These are phyloP conservation scores for Nicotiana obtusifolia DNA, from an alignment of 257 asterid genomes.

Conservation along the genomic window DNA sequence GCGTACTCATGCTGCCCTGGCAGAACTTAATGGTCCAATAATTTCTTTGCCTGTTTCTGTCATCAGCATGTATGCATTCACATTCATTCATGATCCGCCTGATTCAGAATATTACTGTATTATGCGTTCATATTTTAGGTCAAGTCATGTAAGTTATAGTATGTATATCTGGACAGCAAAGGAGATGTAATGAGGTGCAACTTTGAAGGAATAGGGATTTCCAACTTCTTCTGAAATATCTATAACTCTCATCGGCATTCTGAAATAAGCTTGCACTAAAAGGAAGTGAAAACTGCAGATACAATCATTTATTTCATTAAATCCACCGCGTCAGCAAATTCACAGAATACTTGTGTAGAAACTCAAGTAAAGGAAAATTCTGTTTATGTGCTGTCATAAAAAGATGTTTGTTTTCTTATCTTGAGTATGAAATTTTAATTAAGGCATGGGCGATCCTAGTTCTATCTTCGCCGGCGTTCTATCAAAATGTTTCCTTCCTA, in stretches of 20 bases:
- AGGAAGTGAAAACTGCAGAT: neutral
- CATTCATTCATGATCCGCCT: neutral
- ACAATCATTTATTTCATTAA: neutral
- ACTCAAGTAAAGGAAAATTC: neutral
- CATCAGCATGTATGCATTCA: neutral
- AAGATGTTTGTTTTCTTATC: neutral
- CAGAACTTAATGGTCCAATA: neutral
- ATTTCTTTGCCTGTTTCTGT: neutral
- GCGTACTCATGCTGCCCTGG: neutral
- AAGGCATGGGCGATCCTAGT: neutral
- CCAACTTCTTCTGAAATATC: neutral
- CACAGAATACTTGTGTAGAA: neutral
- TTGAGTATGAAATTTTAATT: neutral
- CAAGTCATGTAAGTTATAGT: neutral
- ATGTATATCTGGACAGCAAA: neutral
- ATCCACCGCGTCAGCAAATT: neutral
- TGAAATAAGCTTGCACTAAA: neutral
- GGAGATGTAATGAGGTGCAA: neutral
- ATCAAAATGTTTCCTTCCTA: conserved; percentile 15
- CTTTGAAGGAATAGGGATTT: neutral
- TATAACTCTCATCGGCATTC: neutral
- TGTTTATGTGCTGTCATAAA: neutral
- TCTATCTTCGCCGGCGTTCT: neutral
- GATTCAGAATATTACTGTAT: neutral
- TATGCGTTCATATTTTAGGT: neutral